Conservation (phyloP, 179 eudicot species). For the Beta macrorhiza region DNA sequence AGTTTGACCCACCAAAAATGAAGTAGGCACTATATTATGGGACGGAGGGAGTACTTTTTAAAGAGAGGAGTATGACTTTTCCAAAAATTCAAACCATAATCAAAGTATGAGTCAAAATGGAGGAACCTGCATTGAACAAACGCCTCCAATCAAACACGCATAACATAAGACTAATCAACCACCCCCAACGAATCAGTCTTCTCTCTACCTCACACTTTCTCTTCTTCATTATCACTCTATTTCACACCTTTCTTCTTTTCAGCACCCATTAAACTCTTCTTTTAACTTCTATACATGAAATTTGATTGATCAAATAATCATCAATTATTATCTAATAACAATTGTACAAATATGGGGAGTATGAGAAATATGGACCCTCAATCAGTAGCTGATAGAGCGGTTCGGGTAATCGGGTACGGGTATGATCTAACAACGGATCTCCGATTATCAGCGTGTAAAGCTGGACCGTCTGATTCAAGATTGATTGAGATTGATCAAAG, state of each 20-base stretch:
- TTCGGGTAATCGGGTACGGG: slow-evolving; percentile 70
- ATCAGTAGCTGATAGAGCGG: slow-evolving; percentile 79
- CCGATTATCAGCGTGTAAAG: slow-evolving; percentile 63
- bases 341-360: slow-evolving; percentile 19
- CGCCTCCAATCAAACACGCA: slow-evolving; percentile 10
- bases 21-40: too few species aligned
- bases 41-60: too few species aligned
- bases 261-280: too few species aligned
- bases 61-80: too few species aligned
- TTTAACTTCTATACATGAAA: too few species aligned
- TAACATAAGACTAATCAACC: slow-evolving; percentile 15
- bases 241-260: neutral
- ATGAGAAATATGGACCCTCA: slow-evolving; percentile 59
- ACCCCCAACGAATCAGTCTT: neutral
- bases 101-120: slow-evolving; percentile 2
- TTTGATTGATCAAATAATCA: neutral
- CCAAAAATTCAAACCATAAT: neutral
- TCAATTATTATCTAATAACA: neutral
- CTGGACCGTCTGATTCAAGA: slow-evolving; percentile 62
- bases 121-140: slow-evolving; percentile 19
- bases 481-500: slow-evolving; percentile 59
- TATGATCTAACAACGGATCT: slow-evolving; percentile 67
- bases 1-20: too few species aligned
- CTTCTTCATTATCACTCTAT: neutral
- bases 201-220: neutral